phyloP scores from a whole-genome alignment of 78 protist species.

The Dictyostelium capitatum region DNA sequence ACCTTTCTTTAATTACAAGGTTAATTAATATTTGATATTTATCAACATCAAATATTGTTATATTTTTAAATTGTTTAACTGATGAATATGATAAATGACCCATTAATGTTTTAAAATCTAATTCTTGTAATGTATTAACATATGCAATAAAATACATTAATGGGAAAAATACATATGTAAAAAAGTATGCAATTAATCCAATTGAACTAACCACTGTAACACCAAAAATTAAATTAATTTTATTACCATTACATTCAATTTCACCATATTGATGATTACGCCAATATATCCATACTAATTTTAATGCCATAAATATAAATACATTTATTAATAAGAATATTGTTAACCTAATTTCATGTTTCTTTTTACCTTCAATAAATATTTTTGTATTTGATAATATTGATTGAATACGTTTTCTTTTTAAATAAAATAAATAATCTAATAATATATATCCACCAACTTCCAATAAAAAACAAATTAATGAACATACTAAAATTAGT shows the following conservation, averaged over 20 bases:
- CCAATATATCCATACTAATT: not conserved
- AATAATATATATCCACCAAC: not conserved
- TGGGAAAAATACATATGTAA: constrained; percentile 6
- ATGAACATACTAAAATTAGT: not conserved
- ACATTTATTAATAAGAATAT: not conserved
- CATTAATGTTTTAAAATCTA: constrained; percentile 27
- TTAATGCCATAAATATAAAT: not conserved
- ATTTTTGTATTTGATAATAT: not conserved
- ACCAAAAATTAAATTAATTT: not conserved
- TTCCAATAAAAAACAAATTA: not conserved
- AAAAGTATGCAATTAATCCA: not conserved
- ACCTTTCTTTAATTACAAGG: not conserved
- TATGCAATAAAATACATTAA: constrained; percentile 18
- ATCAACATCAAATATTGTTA: not conserved
- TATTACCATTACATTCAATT: not conserved
- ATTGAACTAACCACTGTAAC: not conserved
- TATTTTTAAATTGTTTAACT: constrained; percentile 6
- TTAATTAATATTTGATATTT: constrained; percentile 2
- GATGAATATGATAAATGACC: not conserved
- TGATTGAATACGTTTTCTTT: constrained; percentile 19
- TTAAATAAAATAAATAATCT: constrained; percentile 4
- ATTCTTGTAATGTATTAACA: not conserved
- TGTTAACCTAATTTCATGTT: not conserved
- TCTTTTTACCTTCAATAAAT: constrained; percentile 13
- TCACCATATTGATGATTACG: not conserved